Evolutionary conservation across 306 rosid species (phyloP).

Genomic region (Casuarina cunninghamiana): DNA sequence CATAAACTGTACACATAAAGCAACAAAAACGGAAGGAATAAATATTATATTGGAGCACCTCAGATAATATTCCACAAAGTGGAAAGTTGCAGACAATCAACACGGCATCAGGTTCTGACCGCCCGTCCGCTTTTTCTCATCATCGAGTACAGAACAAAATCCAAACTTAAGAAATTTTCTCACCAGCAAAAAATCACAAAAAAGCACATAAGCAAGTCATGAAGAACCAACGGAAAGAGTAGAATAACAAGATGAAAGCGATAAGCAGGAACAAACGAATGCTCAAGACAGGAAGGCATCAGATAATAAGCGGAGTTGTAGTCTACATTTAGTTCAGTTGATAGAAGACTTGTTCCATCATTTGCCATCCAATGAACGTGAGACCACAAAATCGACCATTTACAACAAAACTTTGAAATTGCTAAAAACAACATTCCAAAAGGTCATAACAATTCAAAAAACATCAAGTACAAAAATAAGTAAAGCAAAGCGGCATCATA

Average conservation of each 20-base stretch:
- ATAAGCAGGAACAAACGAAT: too few relatives aligned
- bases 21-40: not conserved
- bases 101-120: constrained; percentile 97
- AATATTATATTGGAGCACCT: constrained; percentile 15
- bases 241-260: too few relatives aligned
- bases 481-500: constrained; percentile 54
- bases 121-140: constrained; percentile 97
- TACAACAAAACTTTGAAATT: not conserved
- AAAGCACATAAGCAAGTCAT: not conserved
- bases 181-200: not conserved
- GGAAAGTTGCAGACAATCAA: constrained; percentile 92
- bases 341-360: constrained; percentile 66
- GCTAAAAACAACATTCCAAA: not conserved
- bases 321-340: constrained; percentile 71
- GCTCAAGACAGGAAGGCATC: constrained; percentile 45
- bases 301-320: constrained; percentile 85
- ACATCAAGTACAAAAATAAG: too few relatives aligned
- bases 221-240: not conserved
- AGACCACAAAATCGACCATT: too few relatives aligned
- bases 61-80: constrained; percentile 62
- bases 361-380: constrained; percentile 32
- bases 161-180: not conserved
- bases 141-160: constrained; percentile 34
- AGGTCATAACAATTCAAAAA: not conserved
- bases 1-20: not conserved